A percentile compares a stretch with the other conserved stretches of the same genome.
phyloP scores from a whole-genome alignment of 345 rosid species.

The Lepidium aucheri region DNA sequence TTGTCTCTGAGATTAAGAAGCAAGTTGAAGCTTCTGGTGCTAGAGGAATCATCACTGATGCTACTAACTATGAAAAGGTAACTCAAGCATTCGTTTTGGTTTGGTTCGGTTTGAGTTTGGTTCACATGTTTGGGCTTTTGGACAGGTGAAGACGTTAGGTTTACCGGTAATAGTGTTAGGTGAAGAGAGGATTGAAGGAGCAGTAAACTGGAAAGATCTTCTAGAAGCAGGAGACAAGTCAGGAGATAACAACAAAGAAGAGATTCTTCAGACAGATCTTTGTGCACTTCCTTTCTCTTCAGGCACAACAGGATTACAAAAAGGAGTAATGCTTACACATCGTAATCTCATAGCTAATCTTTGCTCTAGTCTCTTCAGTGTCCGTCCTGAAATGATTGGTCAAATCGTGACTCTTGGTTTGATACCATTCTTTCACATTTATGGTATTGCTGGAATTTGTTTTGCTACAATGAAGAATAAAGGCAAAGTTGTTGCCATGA shows the following conservation, averaged over 20 bases:
- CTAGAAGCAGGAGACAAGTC: conserved; percentile 72
- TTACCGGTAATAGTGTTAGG: conserved; percentile 53
- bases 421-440: conserved; percentile 91
- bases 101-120: neutral
- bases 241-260: conserved; percentile 20
- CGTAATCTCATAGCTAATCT: conserved; percentile 77
- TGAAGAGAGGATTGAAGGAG: conserved; percentile 42
- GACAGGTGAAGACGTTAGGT: conserved; percentile 53
- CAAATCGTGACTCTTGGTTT: conserved; percentile 50
- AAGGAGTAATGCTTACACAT: conserved; percentile 88
- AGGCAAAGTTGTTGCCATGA: conserved; percentile 86
- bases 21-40: conserved; percentile 81
- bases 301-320: conserved; percentile 89
- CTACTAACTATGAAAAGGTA: conserved; percentile 60
- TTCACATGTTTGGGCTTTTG: neutral
- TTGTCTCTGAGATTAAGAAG: conserved; percentile 64
- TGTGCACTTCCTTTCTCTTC: conserved; percentile 98
- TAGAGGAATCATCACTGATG: conserved; percentile 63
- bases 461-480: conserved; percentile 78
- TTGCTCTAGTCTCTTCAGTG: conserved; percentile 75
- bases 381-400: conserved; percentile 61
- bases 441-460: conserved; percentile 83
- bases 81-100: neutral
- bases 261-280: conserved; percentile 51
- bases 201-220: conserved; percentile 62